Conservation (phyloP, 2,329 filamentous ascomycete species). For the Hypoxylon sp. region DNA sequence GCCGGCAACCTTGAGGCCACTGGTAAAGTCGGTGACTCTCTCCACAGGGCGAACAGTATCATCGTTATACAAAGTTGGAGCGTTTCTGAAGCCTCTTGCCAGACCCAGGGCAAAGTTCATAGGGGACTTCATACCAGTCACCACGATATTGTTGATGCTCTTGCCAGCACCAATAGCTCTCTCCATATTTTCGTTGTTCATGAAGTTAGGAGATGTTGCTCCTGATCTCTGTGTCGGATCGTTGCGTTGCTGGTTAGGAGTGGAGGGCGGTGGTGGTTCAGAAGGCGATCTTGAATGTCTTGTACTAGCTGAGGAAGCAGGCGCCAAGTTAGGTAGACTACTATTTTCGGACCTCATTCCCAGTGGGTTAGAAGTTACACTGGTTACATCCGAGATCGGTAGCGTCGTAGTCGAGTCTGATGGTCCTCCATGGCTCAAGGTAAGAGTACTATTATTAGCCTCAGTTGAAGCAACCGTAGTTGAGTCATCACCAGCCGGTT, state of each 20-base stretch:
- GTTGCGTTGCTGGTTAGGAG: slow-evolving; percentile 27
- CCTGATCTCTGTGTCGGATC: slow-evolving; percentile 22
- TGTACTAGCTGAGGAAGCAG: slow-evolving; percentile 30
- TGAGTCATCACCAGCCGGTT: slow-evolving; percentile 38
- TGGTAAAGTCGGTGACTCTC: slow-evolving; percentile 82
- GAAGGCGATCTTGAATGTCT: slow-evolving; percentile 33
- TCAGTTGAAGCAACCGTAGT: slow-evolving; percentile 30
- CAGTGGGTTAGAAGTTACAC: slow-evolving; percentile 35
- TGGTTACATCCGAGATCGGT: slow-evolving; percentile 35
- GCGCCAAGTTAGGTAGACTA: slow-evolving; percentile 34
- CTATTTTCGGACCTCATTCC: slow-evolving; percentile 38
- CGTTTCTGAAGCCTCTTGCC: slow-evolving; percentile 90
- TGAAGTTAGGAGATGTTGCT: slow-evolving; percentile 40
- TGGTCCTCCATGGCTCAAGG: slow-evolving; percentile 14
- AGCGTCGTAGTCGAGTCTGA: slow-evolving; percentile 31
- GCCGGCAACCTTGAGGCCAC: slow-evolving; percentile 82
- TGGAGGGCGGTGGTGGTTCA: slow-evolving; percentile 28
- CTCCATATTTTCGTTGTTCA: slow-evolving; percentile 63
- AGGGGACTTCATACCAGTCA: slow-evolving; percentile 82
- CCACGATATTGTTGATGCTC: slow-evolving; percentile 79
- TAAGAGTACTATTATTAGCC: slow-evolving; percentile 14
- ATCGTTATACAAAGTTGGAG: slow-evolving; percentile 87
- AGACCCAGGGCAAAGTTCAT: slow-evolving; percentile 88
- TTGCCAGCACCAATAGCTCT: slow-evolving; percentile 76
- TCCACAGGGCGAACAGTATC: slow-evolving; percentile 83